Conservation (phyloP, 352 stramenopile species). For the Bremia lactucae region DNA sequence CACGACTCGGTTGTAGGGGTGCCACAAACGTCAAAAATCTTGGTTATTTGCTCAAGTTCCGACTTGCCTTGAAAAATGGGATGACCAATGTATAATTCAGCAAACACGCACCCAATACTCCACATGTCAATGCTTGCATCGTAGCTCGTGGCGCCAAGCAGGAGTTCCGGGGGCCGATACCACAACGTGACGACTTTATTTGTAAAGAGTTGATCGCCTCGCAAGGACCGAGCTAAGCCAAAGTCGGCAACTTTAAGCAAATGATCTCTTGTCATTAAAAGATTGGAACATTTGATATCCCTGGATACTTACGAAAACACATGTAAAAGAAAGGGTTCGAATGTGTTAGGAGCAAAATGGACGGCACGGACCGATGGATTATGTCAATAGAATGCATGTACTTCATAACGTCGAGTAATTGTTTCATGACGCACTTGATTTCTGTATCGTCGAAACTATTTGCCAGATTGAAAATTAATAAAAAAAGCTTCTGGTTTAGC, state of each 20-base stretch:
- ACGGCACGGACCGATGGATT: constrained; percentile 52
- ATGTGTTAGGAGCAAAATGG: neutral
- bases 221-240: constrained; percentile 74
- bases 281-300: constrained; percentile 90
- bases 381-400: constrained; percentile 85
- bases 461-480: too few species aligned
- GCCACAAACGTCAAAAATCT: constrained; percentile 84
- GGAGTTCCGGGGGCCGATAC: constrained; percentile 90
- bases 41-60: constrained; percentile 80
- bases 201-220: constrained; percentile 81
- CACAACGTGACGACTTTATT: constrained; percentile 95
- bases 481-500: too few species aligned
- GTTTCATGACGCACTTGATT: constrained; percentile 84
- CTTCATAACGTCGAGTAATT: constrained; percentile 77
- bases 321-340: neutral
- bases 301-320: too few species aligned
- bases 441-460: constrained; percentile 69
- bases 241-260: constrained; percentile 83
- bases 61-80: constrained; percentile 83
- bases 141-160: constrained; percentile 90
- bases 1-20: constrained; percentile 72
- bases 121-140: constrained; percentile 91
- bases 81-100: constrained; percentile 78
- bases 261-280: constrained; percentile 69
- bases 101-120: constrained; percentile 89